Base-by-base conservation (phyloP, 225 moss, liverwort and hornwort species). In the Asterella californica region DNA sequence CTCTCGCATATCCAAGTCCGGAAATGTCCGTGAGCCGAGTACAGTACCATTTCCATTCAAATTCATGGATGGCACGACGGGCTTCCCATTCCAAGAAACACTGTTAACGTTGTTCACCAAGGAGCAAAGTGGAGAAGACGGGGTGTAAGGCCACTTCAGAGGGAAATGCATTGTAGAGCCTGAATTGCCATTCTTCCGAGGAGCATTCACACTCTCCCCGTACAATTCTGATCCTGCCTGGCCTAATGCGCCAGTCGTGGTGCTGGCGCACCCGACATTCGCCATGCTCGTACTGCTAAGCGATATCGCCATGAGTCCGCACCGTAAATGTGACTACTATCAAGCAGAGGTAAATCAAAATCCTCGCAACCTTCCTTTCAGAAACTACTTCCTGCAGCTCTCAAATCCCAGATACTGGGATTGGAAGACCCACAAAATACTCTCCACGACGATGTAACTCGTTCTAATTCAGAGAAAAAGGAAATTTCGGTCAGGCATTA, bases 81-180 rank as follows among this genome's bases (percentile, higher is more conserved):
- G 87, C 79, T 90, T 92, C 59, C 89, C 90, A 77, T 92, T 90
- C 80, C 84, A 88, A 54, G 94, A 90, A 73, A 85, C 83, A 32
- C 34, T 75, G 34, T 57, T 57, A 6, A 57, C 59, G 27, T 65
- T 49, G 80, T 88, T 89, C 25, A 81, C 80, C 10, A 82, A 52
- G 33, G 85, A 84, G 62, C 90, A 91, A 52, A 75, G n/a, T 22
- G 77, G 80, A 70, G 37, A 65, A 21, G 76, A 70, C 52, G 47
- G 64, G 0, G 42, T n/a, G 19, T 75, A 25, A 32, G 64, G 67
- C 54, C 68, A 8, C 61, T 72, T 70, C 32, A 72, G 47, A 21
- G 74, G 22, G 12, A 70, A 18, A 25, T 25, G 48, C 48, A 18
- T 70, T 0, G 77, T 24, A 21, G 25, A 50, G 21, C 64, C 64